Conservation (phyloP, 108 stramenopile species). For the Nitzschia inconspicua region DNA sequence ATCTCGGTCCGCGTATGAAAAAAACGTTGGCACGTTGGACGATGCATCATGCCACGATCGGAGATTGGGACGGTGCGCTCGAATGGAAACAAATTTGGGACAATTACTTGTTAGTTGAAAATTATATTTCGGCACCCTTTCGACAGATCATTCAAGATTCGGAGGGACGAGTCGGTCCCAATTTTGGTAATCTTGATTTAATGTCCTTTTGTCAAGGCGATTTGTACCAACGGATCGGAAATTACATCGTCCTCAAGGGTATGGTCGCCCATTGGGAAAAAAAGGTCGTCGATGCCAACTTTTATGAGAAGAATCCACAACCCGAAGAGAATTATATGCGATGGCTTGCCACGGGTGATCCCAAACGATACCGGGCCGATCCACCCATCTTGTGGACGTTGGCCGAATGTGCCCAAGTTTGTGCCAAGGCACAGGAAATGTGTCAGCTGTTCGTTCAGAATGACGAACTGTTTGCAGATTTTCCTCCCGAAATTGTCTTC, state of each 20-base stretch:
- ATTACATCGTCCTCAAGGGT: slow-evolving; percentile 80
- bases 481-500: slow-evolving; percentile 73
- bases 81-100: slow-evolving; percentile 50
- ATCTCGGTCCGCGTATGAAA: slow-evolving; percentile 57
- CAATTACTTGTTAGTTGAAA: slow-evolving; percentile 69
- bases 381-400: slow-evolving; percentile 71
- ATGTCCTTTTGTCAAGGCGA: slow-evolving; percentile 53
- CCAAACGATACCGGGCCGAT: slow-evolving; percentile 67
- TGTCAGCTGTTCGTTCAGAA: slow-evolving; percentile 60
- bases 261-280: slow-evolving; percentile 89
- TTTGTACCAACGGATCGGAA: slow-evolving; percentile 70
- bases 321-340: slow-evolving; percentile 39
- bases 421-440: slow-evolving; percentile 78
- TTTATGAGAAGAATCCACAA: slow-evolving; percentile 50
- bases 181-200: slow-evolving; percentile 80
- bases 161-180: slow-evolving; percentile 72
- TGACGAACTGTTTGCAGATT: slow-evolving; percentile 52
- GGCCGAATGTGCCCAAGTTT: slow-evolving; percentile 66
- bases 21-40: slow-evolving; percentile 59
- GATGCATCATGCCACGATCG: slow-evolving; percentile 48
- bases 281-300: slow-evolving; percentile 75
- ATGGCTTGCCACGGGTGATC: slow-evolving; percentile 61
- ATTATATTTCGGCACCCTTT: slow-evolving; percentile 83
- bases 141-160: slow-evolving; percentile 80
- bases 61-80: slow-evolving; percentile 45